Conservation (phyloP, 192 early-diverging fungal genomes). For the Coemansia sp. region DNA sequence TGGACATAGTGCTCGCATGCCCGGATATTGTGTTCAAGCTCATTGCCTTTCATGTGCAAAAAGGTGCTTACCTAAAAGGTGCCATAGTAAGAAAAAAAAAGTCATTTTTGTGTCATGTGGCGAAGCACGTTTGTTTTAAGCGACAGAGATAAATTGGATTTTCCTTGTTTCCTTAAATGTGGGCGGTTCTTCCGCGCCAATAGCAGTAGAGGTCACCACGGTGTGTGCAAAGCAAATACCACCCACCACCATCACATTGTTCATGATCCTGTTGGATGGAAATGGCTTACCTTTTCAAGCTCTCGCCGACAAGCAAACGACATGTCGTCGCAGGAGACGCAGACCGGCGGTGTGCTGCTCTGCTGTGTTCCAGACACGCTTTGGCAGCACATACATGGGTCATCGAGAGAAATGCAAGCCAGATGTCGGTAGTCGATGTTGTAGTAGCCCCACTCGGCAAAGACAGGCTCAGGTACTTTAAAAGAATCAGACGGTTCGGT, state of each 20-base stretch:
- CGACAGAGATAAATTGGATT: neutral
- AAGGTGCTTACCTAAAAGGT: constrained; percentile 36
- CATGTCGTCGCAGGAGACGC: constrained; percentile 25
- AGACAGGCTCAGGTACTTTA: constrained; percentile 32
- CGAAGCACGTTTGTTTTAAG: neutral
- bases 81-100: constrained; percentile 1
- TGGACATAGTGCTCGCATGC: constrained; percentile 36
- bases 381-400: constrained; percentile 14
- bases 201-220: neutral
- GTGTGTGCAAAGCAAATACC: too few relatives aligned
- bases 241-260: too few relatives aligned
- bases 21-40: constrained; percentile 35
- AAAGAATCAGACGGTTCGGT: constrained; percentile 12
- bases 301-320: constrained; percentile 20
- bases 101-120: neutral
- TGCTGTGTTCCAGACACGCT: neutral
- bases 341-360: constrained; percentile 3
- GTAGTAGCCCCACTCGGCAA: constrained; percentile 53
- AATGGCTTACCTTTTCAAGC: constrained; percentile 39
- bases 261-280: neutral
- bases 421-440: constrained; percentile 34
- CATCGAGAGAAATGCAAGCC: constrained; percentile 12
- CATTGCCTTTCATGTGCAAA: constrained; percentile 37
- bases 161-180: neutral
- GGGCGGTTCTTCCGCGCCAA: neutral